phyloP scores from a whole-genome alignment of 306 rosid species.

The Cucumis melo region DNA sequence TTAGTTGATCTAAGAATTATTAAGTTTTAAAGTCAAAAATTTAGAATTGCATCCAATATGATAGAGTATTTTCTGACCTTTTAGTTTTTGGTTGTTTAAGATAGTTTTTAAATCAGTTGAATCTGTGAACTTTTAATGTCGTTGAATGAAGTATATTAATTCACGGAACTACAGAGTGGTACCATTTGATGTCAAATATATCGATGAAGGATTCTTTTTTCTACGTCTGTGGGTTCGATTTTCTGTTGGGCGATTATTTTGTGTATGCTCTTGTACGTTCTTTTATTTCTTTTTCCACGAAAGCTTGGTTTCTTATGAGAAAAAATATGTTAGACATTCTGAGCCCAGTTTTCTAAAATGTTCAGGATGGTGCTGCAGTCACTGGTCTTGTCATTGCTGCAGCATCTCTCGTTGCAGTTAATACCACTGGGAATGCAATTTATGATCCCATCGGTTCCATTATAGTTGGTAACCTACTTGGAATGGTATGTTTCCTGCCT shows the following conservation, averaged over 20 bases:
- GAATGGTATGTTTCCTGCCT: slow-evolving; percentile 52
- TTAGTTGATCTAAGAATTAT: neutral
- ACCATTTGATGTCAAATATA: neutral
- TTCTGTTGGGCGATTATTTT: neutral
- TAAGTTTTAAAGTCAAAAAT: neutral
- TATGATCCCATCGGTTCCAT: slow-evolving; percentile 95
- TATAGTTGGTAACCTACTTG: slow-evolving; percentile 86
- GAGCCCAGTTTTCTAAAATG: slow-evolving; percentile 10
- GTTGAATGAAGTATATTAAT: neutral
- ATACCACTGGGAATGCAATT: slow-evolving; percentile 74
- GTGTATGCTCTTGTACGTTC: neutral
- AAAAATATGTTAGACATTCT: neutral
- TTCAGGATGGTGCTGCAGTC: slow-evolving; percentile 99
- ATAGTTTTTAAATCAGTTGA: neutral
- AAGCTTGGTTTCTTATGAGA: neutral
- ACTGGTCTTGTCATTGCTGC: slow-evolving; percentile 85
- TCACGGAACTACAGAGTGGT: neutral
- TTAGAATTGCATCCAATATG: neutral
- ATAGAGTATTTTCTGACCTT: neutral
- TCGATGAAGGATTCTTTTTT: neutral
- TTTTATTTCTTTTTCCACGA: neutral
- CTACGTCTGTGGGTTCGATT: neutral
- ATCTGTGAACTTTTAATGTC: neutral
- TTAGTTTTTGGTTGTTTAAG: neutral
- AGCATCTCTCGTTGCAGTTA: slow-evolving; percentile 83